A percentile compares a stretch with the other conserved stretches of the same genome.
phyloP scores from a whole-genome alignment of 108 stramenopile species.

The Skeletonema potamos region DNA sequence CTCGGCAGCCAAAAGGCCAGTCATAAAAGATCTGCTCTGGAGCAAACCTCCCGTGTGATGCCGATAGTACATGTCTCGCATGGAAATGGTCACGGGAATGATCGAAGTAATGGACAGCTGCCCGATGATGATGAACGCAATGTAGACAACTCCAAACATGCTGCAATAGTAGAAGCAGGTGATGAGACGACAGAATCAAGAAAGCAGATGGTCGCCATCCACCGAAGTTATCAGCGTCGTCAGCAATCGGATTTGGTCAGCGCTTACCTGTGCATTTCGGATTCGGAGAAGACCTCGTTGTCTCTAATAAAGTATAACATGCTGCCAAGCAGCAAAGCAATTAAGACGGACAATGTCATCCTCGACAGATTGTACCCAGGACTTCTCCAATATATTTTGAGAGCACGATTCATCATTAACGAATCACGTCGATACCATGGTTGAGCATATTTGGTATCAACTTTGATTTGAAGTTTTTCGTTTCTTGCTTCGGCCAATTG shows the following conservation, averaged over 20 bases:
- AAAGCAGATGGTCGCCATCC: too few relatives aligned
- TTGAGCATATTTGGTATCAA: constrained; percentile 27
- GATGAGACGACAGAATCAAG: background rate
- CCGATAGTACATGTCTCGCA: constrained; percentile 60
- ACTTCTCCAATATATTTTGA: constrained; percentile 43
- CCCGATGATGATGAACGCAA: constrained; percentile 53
- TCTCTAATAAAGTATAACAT: constrained; percentile 17
- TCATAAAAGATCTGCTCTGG: constrained; percentile 16
- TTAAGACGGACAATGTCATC: constrained; percentile 10
- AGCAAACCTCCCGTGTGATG: constrained; percentile 49
- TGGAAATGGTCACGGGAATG: constrained; percentile 43
- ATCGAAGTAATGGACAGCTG: constrained; percentile 39
- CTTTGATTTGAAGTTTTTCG: constrained; percentile 20
- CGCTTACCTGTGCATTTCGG: constrained; percentile 6
- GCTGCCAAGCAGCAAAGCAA: constrained; percentile 30
- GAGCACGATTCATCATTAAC: constrained; percentile 26
- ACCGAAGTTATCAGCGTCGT: too few relatives aligned
- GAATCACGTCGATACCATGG: background rate
- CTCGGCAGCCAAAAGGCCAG: constrained; percentile 39
- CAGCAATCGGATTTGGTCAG: too few relatives aligned
- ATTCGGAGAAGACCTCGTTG: background rate
- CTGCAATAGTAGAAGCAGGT: background rate
- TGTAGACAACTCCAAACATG: constrained; percentile 43
- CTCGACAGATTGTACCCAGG: constrained; percentile 47
- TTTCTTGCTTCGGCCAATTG: constrained; percentile 3